Evolutionary conservation across 306 rosid species (phyloP).

Genomic region (Echinosophora koreensis): DNA sequence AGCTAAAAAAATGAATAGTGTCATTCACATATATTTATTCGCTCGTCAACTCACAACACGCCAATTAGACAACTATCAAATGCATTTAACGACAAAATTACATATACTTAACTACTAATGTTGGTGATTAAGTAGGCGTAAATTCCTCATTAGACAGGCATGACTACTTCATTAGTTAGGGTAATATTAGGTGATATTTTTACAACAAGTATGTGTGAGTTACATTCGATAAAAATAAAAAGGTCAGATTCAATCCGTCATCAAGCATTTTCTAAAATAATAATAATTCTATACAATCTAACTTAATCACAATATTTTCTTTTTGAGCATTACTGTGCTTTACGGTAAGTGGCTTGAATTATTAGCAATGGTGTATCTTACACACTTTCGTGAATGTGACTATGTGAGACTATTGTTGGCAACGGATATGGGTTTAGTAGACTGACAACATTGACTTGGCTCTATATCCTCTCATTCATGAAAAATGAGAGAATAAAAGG

Average conservation of each 20-base stretch:
- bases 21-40: too few species aligned
- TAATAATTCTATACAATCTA: neutral
- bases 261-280: neutral
- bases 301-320: neutral
- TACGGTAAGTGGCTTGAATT: neutral
- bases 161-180: too few species aligned
- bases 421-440: neutral
- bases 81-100: too few species aligned
- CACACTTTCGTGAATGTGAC: neutral
- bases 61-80: too few species aligned
- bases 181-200: too few species aligned
- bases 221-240: too few species aligned
- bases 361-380: slow-evolving; percentile 1
- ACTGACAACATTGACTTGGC: slow-evolving; percentile 25
- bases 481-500: slow-evolving; percentile 12
- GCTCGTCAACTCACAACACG: too few species aligned
- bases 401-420: slow-evolving; percentile 3
- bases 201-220: too few species aligned
- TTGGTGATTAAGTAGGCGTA: too few species aligned
- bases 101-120: too few species aligned
- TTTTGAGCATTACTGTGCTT: neutral
- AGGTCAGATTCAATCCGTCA: neutral
- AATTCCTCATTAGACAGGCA: too few species aligned
- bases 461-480: neutral
- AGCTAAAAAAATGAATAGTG: neutral